These are phyloP conservation scores for Linnemannia exigua DNA, from an alignment of 192 early-diverging fungal genomes.

Conservation along the genomic window DNA sequence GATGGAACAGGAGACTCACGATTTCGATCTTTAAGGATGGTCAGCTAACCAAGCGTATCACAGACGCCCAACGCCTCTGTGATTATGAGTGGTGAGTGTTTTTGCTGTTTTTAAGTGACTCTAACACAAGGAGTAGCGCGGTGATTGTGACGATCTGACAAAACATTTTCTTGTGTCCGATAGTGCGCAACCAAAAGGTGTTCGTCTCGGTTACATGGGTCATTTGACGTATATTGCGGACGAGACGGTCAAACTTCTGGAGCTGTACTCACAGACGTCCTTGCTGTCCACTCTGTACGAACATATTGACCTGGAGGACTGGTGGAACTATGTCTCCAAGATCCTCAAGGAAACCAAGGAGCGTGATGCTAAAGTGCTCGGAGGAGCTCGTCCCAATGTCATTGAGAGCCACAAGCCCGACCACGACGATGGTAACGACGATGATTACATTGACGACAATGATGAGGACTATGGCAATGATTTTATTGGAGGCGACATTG, in stretches of 20 bases:
- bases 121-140: neutral
- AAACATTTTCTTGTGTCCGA: neutral
- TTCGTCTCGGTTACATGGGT: constrained; percentile 97
- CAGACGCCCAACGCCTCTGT: constrained; percentile 85
- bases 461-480: constrained; percentile 68
- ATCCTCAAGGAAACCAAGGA: constrained; percentile 60
- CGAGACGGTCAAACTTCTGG: constrained; percentile 91
- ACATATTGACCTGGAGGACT: constrained; percentile 63
- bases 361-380: constrained; percentile 61
- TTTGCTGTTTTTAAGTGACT: neutral
- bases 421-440: constrained; percentile 60
- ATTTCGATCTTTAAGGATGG: constrained; percentile 89
- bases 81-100: constrained; percentile 81
- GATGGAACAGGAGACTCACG: constrained; percentile 51
- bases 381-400: constrained; percentile 66
- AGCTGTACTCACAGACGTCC: constrained; percentile 66
- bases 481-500: constrained; percentile 64
- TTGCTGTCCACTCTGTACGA: constrained; percentile 48
- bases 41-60: constrained; percentile 85
- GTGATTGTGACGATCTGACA: neutral
- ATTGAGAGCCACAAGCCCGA: constrained; percentile 53
- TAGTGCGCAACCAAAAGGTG: constrained; percentile 88
- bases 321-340: constrained; percentile 69
- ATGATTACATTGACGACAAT: constrained; percentile 72
- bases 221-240: constrained; percentile 98